Conservation (phyloP, 805 yeast species). For the Grigorovia yakushimaensis region DNA sequence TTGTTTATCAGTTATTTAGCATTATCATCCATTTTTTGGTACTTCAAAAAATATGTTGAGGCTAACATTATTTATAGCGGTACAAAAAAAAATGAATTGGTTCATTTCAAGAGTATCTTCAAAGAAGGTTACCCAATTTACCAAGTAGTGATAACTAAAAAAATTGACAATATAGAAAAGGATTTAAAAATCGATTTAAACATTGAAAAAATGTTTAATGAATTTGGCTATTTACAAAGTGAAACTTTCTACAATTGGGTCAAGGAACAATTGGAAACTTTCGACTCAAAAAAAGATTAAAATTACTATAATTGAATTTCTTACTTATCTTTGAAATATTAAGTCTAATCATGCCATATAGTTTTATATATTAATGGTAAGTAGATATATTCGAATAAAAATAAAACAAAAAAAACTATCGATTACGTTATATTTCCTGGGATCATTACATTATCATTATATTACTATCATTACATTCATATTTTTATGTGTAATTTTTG, state of each 20-base stretch:
- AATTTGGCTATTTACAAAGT: slow-evolving; percentile 36
- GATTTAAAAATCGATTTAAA: slow-evolving; percentile 17
- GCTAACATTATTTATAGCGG: slow-evolving; percentile 41
- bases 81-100: slow-evolving; percentile 17
- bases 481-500: too few species aligned
- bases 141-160: slow-evolving; percentile 27
- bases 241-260: slow-evolving; percentile 32
- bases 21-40: slow-evolving; percentile 32
- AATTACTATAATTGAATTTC: neutral
- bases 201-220: slow-evolving; percentile 30
- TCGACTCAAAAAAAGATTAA: slow-evolving; percentile 29
- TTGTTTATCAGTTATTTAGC: slow-evolving; percentile 34
- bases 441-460: too few species aligned
- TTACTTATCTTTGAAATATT: too few species aligned
- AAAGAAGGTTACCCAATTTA: slow-evolving; percentile 38
- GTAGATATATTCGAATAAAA: too few species aligned
- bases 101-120: slow-evolving; percentile 26
- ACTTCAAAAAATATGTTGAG: slow-evolving; percentile 29
- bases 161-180: slow-evolving; percentile 9
- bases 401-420: too few species aligned
- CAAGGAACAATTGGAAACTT: slow-evolving; percentile 27
- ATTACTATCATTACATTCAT: too few species aligned
- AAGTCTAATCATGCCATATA: too few species aligned
- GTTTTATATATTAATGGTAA: too few species aligned
- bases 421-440: too few species aligned